phyloP scores from a whole-genome alignment of 352 stramenopile genomes.

The Phytophthora citricola region DNA sequence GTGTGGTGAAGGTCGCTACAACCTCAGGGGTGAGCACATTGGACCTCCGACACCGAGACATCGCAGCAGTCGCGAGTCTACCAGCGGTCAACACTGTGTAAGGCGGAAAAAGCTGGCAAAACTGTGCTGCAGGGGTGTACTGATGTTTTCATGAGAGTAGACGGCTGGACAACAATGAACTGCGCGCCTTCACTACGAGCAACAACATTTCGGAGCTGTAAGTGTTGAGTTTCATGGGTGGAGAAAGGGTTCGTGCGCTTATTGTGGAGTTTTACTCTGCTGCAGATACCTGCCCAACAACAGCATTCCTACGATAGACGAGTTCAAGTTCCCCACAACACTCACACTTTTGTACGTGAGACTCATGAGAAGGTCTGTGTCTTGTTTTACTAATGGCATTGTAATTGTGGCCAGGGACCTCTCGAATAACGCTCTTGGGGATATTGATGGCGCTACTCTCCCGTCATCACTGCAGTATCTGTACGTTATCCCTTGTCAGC shows the following conservation, averaged over 20 bases:
- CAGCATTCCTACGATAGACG: slow-evolving; percentile 33
- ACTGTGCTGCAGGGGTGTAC: no score
- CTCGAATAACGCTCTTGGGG: slow-evolving; percentile 29
- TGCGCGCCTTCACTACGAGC: slow-evolving; percentile 24
- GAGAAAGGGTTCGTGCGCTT: neutral
- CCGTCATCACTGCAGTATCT: slow-evolving; percentile 32
- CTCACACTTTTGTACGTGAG: slow-evolving; percentile 36
- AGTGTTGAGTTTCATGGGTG: neutral
- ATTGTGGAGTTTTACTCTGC: neutral
- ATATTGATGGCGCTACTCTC: slow-evolving; percentile 16
- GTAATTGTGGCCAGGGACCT: slow-evolving; percentile 23
- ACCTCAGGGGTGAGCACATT: slow-evolving; percentile 15
- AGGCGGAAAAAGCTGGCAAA: neutral
- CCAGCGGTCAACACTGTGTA: slow-evolving; percentile 30
- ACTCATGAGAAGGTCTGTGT: neutral
- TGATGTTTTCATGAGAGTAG: slow-evolving; percentile 17
- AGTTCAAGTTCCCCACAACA: slow-evolving; percentile 30
- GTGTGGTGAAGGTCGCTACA: slow-evolving; percentile 21
- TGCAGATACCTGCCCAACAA: slow-evolving; percentile 41
- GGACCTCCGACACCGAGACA: slow-evolving; percentile 27
- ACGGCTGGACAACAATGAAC: slow-evolving; percentile 37
- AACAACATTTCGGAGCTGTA: slow-evolving; percentile 37
- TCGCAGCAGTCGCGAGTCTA: slow-evolving; percentile 34
- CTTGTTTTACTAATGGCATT: neutral
- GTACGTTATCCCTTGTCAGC: slow-evolving; percentile 11